Evolutionary conservation across 257 asterid species (phyloP).

Genomic region (Solanum paucissectum): DNA sequence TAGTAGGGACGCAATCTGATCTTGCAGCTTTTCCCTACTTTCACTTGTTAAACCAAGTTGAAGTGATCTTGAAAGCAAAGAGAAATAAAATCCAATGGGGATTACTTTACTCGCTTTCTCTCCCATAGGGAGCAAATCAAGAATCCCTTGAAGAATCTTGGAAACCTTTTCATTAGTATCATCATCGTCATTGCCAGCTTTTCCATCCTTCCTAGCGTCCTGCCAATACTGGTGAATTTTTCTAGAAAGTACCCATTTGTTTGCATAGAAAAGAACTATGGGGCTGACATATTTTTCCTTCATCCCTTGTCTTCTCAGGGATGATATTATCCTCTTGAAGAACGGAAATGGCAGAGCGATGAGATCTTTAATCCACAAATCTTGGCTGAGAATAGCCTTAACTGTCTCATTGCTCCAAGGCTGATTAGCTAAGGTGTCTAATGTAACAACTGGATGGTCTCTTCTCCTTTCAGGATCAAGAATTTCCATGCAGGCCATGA

Average conservation of each 20-base stretch:
- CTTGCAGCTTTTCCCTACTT: constrained; percentile 37
- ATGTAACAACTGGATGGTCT: constrained; percentile 42
- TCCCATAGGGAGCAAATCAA: constrained; percentile 41
- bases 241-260: constrained; percentile 28
- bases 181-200: not conserved
- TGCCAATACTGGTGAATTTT: not conserved
- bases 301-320: constrained; percentile 72
- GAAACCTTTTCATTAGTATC: constrained; percentile 6
- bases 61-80: constrained; percentile 33
- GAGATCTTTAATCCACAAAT: constrained; percentile 58
- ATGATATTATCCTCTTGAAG: constrained; percentile 53
- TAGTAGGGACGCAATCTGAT: constrained; percentile 32
- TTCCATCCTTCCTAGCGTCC: not conserved
- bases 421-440: constrained; percentile 30
- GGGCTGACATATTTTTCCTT: constrained; percentile 65
- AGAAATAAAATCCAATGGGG: constrained; percentile 60
- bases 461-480: constrained; percentile 71
- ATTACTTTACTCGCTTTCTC: constrained; percentile 32
- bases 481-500: constrained; percentile 90
- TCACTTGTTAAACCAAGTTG: constrained; percentile 25
- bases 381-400: constrained; percentile 29
- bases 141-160: constrained; percentile 28
- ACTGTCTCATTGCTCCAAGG: constrained; percentile 28
- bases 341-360: constrained; percentile 47
- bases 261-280: constrained; percentile 43